These are phyloP conservation scores for Chlamydomonas asymmetrica DNA, from an alignment of 139 green algal genomes.

Conservation along the genomic window DNA sequence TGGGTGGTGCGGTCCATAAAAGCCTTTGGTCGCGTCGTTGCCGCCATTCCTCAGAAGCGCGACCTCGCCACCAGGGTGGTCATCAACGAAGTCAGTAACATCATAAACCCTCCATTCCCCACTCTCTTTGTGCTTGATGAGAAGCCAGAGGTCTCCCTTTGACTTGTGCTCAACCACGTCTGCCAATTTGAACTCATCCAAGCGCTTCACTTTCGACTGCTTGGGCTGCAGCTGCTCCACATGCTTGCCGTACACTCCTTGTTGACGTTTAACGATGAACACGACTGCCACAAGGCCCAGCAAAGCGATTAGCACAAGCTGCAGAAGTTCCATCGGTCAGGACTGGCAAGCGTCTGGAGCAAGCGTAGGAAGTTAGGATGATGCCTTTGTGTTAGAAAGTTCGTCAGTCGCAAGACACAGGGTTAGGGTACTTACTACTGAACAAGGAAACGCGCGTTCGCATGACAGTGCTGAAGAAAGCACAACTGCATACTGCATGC, in stretches of 20 bases:
- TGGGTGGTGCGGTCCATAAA: conserved; percentile 89
- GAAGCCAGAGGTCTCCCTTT: conserved; percentile 74
- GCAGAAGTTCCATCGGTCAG: conserved; percentile 11
- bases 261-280: conserved; percentile 6
- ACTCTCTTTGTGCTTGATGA: conserved; percentile 54
- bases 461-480: too few species aligned
- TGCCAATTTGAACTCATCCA: conserved; percentile 54
- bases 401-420: too few species aligned
- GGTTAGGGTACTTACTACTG: too few species aligned
- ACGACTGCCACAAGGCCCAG: not conserved
- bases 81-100: conserved; percentile 84
- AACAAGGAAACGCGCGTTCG: too few species aligned
- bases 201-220: conserved; percentile 5
- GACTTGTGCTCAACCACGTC: conserved; percentile 77
- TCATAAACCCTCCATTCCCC: conserved; percentile 69
- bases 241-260: not conserved
- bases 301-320: not conserved
- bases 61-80: conserved; percentile 86
- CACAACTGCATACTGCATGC: too few species aligned
- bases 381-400: too few species aligned
- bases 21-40: conserved; percentile 82
- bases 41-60: conserved; percentile 85
- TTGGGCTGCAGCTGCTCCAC: conserved; percentile 19
- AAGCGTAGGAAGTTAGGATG: too few species aligned
- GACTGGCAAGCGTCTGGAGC: too few species aligned